phyloP scores from a whole-genome alignment of 495 filamentous ascomycete species.

The Glonium stellatum region DNA sequence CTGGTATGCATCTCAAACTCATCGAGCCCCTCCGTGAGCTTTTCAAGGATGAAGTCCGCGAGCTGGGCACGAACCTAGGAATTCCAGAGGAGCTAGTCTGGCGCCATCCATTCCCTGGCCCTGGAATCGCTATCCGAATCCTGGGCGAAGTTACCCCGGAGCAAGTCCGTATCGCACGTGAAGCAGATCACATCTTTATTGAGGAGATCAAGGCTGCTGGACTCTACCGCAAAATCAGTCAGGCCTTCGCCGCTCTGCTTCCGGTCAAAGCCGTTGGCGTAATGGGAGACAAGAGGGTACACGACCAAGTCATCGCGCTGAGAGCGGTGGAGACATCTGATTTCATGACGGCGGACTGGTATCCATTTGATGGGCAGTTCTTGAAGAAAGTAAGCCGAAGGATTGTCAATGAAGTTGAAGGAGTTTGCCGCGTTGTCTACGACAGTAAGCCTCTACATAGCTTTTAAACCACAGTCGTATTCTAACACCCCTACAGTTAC shows the following conservation, averaged over 20 bases:
- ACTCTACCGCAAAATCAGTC: conserved; percentile 71
- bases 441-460: conserved; percentile 33
- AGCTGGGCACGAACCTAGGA: conserved; percentile 68
- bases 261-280: conserved; percentile 69
- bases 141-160: conserved; percentile 80
- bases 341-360: conserved; percentile 78
- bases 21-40: conserved; percentile 76
- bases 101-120: conserved; percentile 79
- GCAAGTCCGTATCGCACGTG: conserved; percentile 68
- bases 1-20: conserved; percentile 55
- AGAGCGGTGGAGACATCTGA: conserved; percentile 71
- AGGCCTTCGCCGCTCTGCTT: conserved; percentile 78
- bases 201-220: conserved; percentile 76
- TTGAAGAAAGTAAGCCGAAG: conserved; percentile 59
- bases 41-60: conserved; percentile 79
- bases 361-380: conserved; percentile 58
- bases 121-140: conserved; percentile 84
- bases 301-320: conserved; percentile 52
- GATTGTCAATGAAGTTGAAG: conserved; percentile 82
- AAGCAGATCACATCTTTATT: conserved; percentile 87
- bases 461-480: neutral
- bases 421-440: conserved; percentile 59
- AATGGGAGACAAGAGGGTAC: conserved; percentile 68
- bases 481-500: conserved; percentile 42
- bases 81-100: conserved; percentile 72